These are phyloP conservation scores for Umbilicaria muhlenbergii DNA, from an alignment of 495 filamentous ascomycete species.

Conservation along the genomic window DNA sequence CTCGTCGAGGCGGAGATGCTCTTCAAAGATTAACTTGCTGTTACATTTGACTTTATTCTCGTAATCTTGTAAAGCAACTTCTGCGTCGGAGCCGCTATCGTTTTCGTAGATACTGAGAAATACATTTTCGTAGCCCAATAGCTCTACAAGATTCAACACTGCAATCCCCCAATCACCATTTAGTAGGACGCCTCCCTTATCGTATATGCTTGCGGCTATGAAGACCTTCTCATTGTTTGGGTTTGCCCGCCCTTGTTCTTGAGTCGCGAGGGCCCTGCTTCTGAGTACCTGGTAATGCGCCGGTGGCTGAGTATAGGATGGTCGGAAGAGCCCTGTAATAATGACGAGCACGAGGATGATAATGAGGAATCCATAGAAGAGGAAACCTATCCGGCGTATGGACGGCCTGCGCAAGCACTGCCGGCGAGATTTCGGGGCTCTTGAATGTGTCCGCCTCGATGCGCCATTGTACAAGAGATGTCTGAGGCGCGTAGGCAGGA, in stretches of 20 bases:
- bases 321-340: constrained; percentile 35
- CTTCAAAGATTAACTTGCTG: constrained; percentile 37
- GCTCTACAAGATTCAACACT: constrained; percentile 45
- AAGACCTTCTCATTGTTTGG: constrained; percentile 50
- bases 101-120: constrained; percentile 53
- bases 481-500: constrained; percentile 5
- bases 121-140: constrained; percentile 35
- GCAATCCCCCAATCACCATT: constrained; percentile 50
- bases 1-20: constrained; percentile 32
- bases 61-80: constrained; percentile 26
- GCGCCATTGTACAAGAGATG: not conserved
- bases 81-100: constrained; percentile 39
- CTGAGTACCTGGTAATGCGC: constrained; percentile 32
- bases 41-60: constrained; percentile 29
- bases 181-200: constrained; percentile 40
- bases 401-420: constrained; percentile 1
- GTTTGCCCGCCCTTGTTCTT: constrained; percentile 42
- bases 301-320: constrained; percentile 43
- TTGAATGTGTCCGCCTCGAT: not conserved
- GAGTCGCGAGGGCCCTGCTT: constrained; percentile 19
- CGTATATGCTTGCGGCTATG: constrained; percentile 61
- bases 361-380: constrained; percentile 43
- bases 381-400: constrained; percentile 45
- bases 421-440: not conserved
- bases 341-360: constrained; percentile 45